A percentile compares a stretch with the other conserved stretches of the same genome.
phyloP scores from a whole-genome alignment of 2,329 filamentous ascomycete species.

The Metarhizium rileyi region DNA sequence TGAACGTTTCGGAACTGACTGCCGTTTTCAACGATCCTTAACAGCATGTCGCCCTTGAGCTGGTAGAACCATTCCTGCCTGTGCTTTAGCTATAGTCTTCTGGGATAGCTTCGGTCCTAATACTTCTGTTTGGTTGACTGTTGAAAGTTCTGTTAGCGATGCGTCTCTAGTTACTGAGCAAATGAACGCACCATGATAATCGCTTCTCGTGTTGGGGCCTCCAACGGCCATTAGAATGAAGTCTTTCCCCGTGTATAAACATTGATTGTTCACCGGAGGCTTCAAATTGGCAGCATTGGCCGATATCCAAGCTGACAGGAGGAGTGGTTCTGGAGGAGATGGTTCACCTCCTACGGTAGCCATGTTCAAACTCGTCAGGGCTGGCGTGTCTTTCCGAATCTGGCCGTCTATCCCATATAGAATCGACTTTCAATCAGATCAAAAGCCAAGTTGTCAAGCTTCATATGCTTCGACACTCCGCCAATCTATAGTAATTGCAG shows the following conservation, averaged over 20 bases:
- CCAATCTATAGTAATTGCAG: background rate
- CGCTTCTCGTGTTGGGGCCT: background rate
- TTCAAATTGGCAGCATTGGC: background rate
- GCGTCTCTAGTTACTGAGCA: background rate
- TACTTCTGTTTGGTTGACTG: background rate
- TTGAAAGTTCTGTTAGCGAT: background rate
- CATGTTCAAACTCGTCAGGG: background rate
- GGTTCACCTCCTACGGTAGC: background rate
- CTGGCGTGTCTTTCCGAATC: no score
- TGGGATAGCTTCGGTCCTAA: background rate
- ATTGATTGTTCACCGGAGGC: background rate
- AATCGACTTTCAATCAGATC: no score
- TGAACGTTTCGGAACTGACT: background rate
- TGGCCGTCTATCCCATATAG: no score
- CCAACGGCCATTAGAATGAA: background rate
- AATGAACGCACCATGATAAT: background rate
- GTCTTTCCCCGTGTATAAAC: background rate
- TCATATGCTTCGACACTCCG: background rate
- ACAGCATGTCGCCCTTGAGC: background rate
- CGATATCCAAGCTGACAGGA: background rate
- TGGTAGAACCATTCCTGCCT: background rate
- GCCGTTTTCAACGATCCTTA: background rate
- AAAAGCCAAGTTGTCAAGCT: background rate
- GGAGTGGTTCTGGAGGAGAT: background rate
- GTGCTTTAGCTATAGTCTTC: background rate